A percentile compares a stretch with the other conserved stretches of the same genome.
These are phyloP conservation scores for Phytophthora tentaculata DNA, from an alignment of 352 stramenopile species.

Conservation along the genomic window DNA sequence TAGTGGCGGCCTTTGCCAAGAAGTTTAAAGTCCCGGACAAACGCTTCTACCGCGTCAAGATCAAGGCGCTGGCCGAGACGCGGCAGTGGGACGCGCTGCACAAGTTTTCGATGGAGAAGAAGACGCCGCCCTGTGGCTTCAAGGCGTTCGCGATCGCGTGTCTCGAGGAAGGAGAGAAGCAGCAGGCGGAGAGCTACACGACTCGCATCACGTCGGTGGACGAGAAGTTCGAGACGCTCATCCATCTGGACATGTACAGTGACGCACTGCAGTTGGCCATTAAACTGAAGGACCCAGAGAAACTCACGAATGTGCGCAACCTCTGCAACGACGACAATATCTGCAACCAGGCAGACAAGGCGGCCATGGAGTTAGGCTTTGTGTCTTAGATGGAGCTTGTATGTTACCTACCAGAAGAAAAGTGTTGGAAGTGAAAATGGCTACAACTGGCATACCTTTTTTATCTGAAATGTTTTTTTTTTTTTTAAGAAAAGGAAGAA, in stretches of 20 bases:
- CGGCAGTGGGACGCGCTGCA: slow-evolving; percentile 89
- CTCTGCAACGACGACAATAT: slow-evolving; percentile 77
- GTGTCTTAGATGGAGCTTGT: slow-evolving; percentile 74
- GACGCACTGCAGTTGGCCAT: slow-evolving; percentile 84
- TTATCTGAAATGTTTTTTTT: no score
- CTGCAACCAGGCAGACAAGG: slow-evolving; percentile 80
- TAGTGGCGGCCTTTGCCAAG: slow-evolving; percentile 78
- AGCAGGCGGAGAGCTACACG: slow-evolving; percentile 85
- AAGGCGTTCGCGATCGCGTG: slow-evolving; percentile 87
- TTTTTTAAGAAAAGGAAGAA: no score
- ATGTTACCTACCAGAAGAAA: no score
- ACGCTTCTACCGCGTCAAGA: slow-evolving; percentile 92
- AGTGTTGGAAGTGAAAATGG: no score
- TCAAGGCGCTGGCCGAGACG: slow-evolving; percentile 85
- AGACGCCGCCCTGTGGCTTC: slow-evolving; percentile 84
- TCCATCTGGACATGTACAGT: slow-evolving; percentile 85
- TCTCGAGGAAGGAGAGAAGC: slow-evolving; percentile 77
- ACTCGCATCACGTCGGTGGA: slow-evolving; percentile 81
- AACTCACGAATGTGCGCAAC: slow-evolving; percentile 87
- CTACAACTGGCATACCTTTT: no score
- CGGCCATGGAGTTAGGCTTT: slow-evolving; percentile 82
- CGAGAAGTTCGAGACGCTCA: slow-evolving; percentile 90
- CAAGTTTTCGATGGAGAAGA: slow-evolving; percentile 89
- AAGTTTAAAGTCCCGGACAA: slow-evolving; percentile 93
- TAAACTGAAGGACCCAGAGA: slow-evolving; percentile 87